phyloP scores from a whole-genome alignment of 371 early-diverging fungal genomes.

The Mucor plumbeus region DNA sequence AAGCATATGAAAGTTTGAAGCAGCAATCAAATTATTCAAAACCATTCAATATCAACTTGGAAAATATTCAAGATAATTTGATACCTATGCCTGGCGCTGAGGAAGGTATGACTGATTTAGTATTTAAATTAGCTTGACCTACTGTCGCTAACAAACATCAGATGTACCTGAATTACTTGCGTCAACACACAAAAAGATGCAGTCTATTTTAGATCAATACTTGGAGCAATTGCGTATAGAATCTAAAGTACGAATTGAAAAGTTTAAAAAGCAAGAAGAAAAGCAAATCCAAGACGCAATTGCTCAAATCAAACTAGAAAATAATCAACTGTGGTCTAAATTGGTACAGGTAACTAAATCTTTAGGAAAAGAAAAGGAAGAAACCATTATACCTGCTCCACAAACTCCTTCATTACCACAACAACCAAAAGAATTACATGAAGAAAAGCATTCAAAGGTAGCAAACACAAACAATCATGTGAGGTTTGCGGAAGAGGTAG shows the following conservation, averaged over 20 bases:
- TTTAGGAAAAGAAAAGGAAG: background rate
- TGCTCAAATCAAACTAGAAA: conserved; percentile 31
- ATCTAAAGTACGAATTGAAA: conserved; percentile 37
- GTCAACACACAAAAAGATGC: conserved; percentile 31
- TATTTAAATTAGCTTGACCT: background rate
- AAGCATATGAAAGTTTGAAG: conserved; percentile 17
- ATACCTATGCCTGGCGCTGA: conserved; percentile 11
- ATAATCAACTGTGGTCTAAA: conserved; percentile 34
- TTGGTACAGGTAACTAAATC: conserved; percentile 21
- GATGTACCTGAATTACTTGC: conserved; percentile 17
- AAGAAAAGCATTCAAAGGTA: background rate
- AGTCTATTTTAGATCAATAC: conserved; percentile 29
- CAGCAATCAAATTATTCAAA: conserved; percentile 28
- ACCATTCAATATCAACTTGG: conserved; percentile 32
- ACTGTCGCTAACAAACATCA: background rate
- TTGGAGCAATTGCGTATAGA: conserved; percentile 29
- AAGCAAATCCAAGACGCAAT: conserved; percentile 20
- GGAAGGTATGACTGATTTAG: conserved; percentile 2
- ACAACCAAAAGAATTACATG: background rate
- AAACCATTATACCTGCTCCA: background rate
- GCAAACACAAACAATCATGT: conserved; percentile 13
- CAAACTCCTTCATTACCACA: background rate
- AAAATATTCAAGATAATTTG: conserved; percentile 7
- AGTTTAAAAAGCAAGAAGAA: conserved; percentile 35
- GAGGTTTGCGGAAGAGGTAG: conserved; percentile 9